These are phyloP conservation scores for Thelonectria olida DNA, from an alignment of 2,329 filamentous ascomycete genomes.

Conservation along the genomic window DNA sequence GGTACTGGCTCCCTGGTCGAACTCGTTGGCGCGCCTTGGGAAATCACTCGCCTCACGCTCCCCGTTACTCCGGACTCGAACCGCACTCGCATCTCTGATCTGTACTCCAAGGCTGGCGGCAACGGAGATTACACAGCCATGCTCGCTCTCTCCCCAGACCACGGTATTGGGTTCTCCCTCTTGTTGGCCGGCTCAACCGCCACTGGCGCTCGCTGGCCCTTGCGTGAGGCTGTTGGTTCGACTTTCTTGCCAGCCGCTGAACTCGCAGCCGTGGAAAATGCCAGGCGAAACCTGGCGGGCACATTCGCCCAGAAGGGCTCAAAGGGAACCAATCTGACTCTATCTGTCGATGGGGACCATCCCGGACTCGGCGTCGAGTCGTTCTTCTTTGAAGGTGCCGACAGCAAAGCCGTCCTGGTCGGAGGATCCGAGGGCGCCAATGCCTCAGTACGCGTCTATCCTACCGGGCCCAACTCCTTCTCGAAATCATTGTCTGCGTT, in stretches of 20 bases:
- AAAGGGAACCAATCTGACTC: slow-evolving; percentile 27
- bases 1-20: slow-evolving; percentile 28
- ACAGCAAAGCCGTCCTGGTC: background rate
- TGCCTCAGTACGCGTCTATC: slow-evolving; percentile 17
- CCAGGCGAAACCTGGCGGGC: slow-evolving; percentile 24
- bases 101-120: slow-evolving; percentile 56
- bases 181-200: slow-evolving; percentile 32
- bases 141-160: slow-evolving; percentile 54
- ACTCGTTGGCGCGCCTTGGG: slow-evolving; percentile 34
- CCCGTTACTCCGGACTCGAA: slow-evolving; percentile 29
- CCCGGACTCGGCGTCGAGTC: slow-evolving; percentile 22
- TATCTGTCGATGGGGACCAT: slow-evolving; percentile 24
- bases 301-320: slow-evolving; percentile 21
- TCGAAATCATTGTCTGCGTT: slow-evolving; percentile 18
- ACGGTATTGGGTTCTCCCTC: slow-evolving; percentile 41
- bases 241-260: slow-evolving; percentile 33
- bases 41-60: slow-evolving; percentile 28
- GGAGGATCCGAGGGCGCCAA: background rate
- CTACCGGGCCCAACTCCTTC: slow-evolving; percentile 16
- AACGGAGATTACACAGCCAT: slow-evolving; percentile 48
- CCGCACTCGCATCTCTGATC: slow-evolving; percentile 49
- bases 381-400: background rate
- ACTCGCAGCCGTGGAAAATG: slow-evolving; percentile 30
- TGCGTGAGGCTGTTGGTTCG: slow-evolving; percentile 28
- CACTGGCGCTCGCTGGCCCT: slow-evolving; percentile 21